These are phyloP conservation scores for Phytopythium boreale DNA, from an alignment of 352 stramenopile genomes.

Conservation along the genomic window DNA sequence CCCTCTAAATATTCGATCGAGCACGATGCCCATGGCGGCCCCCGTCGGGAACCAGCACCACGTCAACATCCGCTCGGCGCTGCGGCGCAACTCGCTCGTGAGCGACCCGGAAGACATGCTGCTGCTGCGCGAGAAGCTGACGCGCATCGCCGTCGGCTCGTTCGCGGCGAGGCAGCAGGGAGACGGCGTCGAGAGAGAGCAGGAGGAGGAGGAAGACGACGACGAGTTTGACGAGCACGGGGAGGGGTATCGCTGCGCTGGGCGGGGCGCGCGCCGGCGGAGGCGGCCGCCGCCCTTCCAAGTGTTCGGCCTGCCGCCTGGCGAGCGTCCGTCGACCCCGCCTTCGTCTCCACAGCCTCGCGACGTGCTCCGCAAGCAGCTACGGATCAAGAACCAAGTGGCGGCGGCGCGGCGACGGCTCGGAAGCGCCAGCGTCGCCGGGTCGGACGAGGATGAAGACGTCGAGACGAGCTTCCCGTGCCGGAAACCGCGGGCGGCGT, in stretches of 20 bases:
- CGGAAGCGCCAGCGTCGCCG: conserved; percentile 9
- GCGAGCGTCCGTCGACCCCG: conserved; percentile 59
- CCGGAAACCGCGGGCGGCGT: neutral
- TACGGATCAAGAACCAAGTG: conserved; percentile 48
- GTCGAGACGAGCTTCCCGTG: neutral
- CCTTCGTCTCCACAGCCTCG: conserved; percentile 76
- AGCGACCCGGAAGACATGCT: conserved; percentile 61
- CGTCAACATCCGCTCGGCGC: conserved; percentile 31
- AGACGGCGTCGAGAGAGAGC: conserved; percentile 1
- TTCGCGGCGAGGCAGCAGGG: neutral
- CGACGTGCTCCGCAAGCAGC: conserved; percentile 68
- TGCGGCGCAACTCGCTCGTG: conserved; percentile 56
- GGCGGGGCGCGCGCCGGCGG: neutral
- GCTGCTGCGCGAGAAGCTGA: conserved; percentile 75
- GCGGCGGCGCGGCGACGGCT: conserved; percentile 6
- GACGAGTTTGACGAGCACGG: conserved; percentile 18
- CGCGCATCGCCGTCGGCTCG: conserved; percentile 50
- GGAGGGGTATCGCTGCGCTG: neutral
- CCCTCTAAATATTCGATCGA: no score
- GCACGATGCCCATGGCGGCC: conserved; percentile 5
- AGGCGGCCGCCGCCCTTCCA: conserved; percentile 31
- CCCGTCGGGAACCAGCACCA: neutral
- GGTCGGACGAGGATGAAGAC: conserved; percentile 16
- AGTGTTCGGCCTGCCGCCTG: conserved; percentile 35
- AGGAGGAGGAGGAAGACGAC: conserved; percentile 15